Evolutionary conservation across 78 protist species (phyloP), one percentile per base, ranked within the genome.

Genomic region (Paratrimastix pyriformis): DNA sequence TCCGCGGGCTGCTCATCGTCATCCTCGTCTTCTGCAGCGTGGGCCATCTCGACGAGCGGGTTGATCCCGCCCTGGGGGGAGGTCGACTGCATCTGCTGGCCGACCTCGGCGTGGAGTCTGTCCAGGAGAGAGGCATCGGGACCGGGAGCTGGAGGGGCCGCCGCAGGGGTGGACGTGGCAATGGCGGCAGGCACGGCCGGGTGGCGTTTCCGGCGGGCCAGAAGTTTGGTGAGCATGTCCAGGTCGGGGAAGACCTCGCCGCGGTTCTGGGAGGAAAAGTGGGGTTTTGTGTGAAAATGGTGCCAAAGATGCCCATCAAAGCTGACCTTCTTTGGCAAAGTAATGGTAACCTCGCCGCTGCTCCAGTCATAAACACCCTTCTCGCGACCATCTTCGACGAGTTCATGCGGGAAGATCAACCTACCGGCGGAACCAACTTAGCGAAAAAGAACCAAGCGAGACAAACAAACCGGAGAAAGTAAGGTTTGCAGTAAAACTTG

Each of bases 161-260:
- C n/a, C n/a, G n/a, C n/a, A n/a, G n/a, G n/a, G n/a, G n/a, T n/a
- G n/a, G n/a, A n/a, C n/a, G n/a, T n/a, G n/a, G n/a, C n/a, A n/a
- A n/a, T n/a, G n/a, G n/a, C n/a, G n/a, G n/a, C n/a, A n/a, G n/a
- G n/a, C n/a, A n/a, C n/a, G n/a, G n/a, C n/a, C n/a, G n/a, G n/a
- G n/a, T n/a, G n/a, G n/a, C n/a, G n/a, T 62, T 21, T 62, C 21
- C 24, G 45, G 13, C 21, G 29, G 13, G 68, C 68, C 39, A 62
- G 37, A 62, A 62, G 68, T 33, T 62, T 62, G 13, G 68, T 35
- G 29, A 62, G 29, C 68, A 62, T 62, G 11, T 62, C 68, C 45
- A 62, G 68, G 21, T 62, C 68, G 15, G 68, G 68, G 21, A 62
- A 62, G 37, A 35, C 15, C 21, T 62, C 68, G 13, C 37, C 37